Percentiles rank a stretch among this genome's conserved stretches.
Evolutionary conservation across 108 stramenopile genomes (phyloP).

Genomic region (Cyclotella baltica): DNA sequence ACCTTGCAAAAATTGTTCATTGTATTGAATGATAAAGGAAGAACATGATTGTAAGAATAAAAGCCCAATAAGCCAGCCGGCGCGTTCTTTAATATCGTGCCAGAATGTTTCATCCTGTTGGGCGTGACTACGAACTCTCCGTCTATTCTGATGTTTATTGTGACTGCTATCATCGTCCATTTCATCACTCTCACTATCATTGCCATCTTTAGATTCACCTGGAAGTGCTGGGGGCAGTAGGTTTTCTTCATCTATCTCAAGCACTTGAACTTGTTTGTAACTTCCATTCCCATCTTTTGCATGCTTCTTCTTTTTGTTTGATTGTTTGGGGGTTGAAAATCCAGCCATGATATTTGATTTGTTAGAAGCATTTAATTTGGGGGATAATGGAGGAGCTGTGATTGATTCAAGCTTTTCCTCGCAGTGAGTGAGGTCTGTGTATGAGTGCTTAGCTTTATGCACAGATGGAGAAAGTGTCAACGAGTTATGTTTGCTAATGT

Average conservation of each 20-base stretch:
- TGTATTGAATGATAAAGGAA: constrained; percentile 81
- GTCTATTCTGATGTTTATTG: constrained; percentile 42
- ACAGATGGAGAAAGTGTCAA: too few species aligned
- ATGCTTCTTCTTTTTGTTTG: background rate
- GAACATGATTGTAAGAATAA: constrained; percentile 85
- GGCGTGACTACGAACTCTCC: constrained; percentile 2
- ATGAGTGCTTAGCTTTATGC: background rate
- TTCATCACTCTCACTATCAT: constrained; percentile 22
- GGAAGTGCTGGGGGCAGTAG: background rate
- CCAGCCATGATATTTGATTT: constrained; percentile 22
- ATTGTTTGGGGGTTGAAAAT: constrained; percentile 50
- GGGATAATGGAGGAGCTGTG: background rate
- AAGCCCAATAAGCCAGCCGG: constrained; percentile 88
- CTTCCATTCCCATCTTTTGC: constrained; percentile 9
- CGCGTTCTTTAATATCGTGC: constrained; percentile 78
- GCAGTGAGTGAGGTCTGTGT: background rate
- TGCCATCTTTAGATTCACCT: constrained; percentile 15
- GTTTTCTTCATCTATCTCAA: constrained; percentile 32
- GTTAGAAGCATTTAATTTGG: background rate
- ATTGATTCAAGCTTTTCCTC: background rate
- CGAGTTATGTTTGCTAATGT: too few species aligned
- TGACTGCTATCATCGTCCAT: constrained; percentile 50
- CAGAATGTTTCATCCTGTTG: constrained; percentile 62
- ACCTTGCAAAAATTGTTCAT: constrained; percentile 79
- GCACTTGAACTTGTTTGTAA: constrained; percentile 29